Conservation (phyloP, 352 stramenopile species). For the Peronospora destructor region DNA sequence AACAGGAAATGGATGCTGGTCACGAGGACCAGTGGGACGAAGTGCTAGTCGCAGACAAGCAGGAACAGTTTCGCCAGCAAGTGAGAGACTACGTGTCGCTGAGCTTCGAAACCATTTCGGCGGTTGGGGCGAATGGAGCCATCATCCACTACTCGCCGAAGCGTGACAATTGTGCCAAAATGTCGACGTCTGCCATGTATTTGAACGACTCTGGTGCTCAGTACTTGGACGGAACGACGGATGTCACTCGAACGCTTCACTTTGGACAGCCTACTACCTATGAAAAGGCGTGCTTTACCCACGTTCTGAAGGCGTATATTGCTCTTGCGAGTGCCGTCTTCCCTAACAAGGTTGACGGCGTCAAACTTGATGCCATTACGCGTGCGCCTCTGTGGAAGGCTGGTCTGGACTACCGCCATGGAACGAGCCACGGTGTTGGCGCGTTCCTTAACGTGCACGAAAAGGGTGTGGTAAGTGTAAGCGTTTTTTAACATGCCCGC, state of each 20-base stretch:
- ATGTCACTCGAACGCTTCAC: conserved; percentile 98
- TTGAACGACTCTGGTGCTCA: conserved; percentile 98
- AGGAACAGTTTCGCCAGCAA: conserved; percentile 83
- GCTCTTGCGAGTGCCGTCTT: conserved; percentile 84
- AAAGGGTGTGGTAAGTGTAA: conserved; percentile 60
- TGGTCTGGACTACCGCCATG: conserved; percentile 96
- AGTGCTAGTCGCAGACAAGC: conserved; percentile 87
- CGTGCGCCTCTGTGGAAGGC: conserved; percentile 90
- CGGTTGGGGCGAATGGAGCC: conserved; percentile 92
- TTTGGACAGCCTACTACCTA: conserved; percentile 90
- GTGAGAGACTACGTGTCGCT: conserved; percentile 88
- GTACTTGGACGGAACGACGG: conserved; percentile 97
- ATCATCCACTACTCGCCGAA: conserved; percentile 94
- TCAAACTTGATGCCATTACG: conserved; percentile 95
- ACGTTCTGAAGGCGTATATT: conserved; percentile 97
- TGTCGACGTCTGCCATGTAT: conserved; percentile 92
- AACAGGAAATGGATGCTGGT: conserved; percentile 55
- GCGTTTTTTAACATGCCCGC: background rate
- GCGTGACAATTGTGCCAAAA: conserved; percentile 67
- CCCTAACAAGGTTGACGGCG: conserved; percentile 89
- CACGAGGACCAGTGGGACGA: conserved; percentile 59
- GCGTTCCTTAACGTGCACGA: conserved; percentile 97
- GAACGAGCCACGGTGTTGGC: conserved; percentile 96
- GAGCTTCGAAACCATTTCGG: conserved; percentile 98
- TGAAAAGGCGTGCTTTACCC: conserved; percentile 94